Percentiles rank a stretch among this genome's conserved stretches.
Evolutionary conservation across 148 eudicot species (phyloP).

Genomic region (Vaccinium macrocarpon): DNA sequence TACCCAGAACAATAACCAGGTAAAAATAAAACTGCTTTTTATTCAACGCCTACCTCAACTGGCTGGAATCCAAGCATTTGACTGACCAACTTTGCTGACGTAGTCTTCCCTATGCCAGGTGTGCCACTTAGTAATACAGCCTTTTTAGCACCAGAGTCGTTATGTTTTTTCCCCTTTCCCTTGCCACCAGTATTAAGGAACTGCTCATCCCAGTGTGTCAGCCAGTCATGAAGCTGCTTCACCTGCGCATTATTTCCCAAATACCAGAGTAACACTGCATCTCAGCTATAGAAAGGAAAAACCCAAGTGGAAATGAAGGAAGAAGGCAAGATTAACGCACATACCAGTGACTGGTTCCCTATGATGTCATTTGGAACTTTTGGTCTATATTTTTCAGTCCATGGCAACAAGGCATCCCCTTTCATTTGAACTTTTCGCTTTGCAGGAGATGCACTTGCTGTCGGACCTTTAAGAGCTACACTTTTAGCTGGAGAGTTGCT

Average conservation of each 20-base stretch:
- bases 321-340: constrained; percentile 18
- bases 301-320: not conserved
- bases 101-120: constrained; percentile 98
- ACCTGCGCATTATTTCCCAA: constrained; percentile 45
- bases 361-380: constrained; percentile 66
- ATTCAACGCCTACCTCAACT: constrained; percentile 54
- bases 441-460: constrained; percentile 36
- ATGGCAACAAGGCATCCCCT: constrained; percentile 51
- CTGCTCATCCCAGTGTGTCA: constrained; percentile 62
- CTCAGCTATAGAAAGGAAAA: not conserved
- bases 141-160: constrained; percentile 61
- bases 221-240: constrained; percentile 85
- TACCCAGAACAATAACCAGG: not conserved
- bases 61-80: constrained; percentile 82
- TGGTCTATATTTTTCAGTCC: constrained; percentile 93
- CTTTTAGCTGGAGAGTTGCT: constrained; percentile 35
- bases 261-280: not conserved
- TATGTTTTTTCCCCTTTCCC: constrained; percentile 73
- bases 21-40: constrained; percentile 1
- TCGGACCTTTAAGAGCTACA: constrained; percentile 29
- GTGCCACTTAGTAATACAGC: constrained; percentile 80
- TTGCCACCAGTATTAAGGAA: constrained; percentile 52
- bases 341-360: constrained; percentile 82
- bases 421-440: constrained; percentile 35
- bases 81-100: constrained; percentile 84